Evolutionary conservation across 768 basidiomycete species (phyloP), one percentile per base, ranked within the genome.

Genomic region (Podaxis sp.): DNA sequence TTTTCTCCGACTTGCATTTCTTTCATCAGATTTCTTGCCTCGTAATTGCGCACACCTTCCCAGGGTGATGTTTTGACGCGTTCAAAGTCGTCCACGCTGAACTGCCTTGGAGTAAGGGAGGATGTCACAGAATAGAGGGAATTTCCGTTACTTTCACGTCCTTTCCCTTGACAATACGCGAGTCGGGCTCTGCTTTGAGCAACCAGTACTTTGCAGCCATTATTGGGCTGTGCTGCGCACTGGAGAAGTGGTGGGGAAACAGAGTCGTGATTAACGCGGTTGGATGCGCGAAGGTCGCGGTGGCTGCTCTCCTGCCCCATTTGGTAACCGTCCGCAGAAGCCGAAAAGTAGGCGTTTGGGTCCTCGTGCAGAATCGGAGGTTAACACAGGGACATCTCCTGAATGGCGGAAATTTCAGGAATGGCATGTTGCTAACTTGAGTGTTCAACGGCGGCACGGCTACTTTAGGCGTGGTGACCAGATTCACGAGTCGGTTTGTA

Each of bases 71-170:
- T 88, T 58, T 78, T 80, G 57, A 81, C 82, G 7, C 78, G 65
- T 73, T 94, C 92, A 70, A 94, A 92, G 72, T 94, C 93, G 64
- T 93, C 91, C 6, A 94, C 86, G 63, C 89, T 91, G 70, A 94
- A 94, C 91, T 93, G 67, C 61, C 19, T 37, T 12, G 5, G 12
- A 19, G 22, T 43, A 55, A 53, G 46, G 37, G 47, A 54, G 51
- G 55, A 57, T 27, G 56, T 33, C n/a, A 12, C 2, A 13, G 40
- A 36, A 24, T 15, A 47, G 25, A 24, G 38, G 17, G 41, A 38
- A 66, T 29, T 9, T 36, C 0, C 56, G 74, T 51, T 66, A 80
- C 92, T 81, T 91, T 93, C 66, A 95, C 91, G 65, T 95, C 93
- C 67, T 88, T 91, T 49, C 92, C 93, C 72, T 93, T 94, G 47